Evolutionary conservation across 2,329 filamentous ascomycete genomes (phyloP).

Genomic region (Emericellopsis atlantica): DNA sequence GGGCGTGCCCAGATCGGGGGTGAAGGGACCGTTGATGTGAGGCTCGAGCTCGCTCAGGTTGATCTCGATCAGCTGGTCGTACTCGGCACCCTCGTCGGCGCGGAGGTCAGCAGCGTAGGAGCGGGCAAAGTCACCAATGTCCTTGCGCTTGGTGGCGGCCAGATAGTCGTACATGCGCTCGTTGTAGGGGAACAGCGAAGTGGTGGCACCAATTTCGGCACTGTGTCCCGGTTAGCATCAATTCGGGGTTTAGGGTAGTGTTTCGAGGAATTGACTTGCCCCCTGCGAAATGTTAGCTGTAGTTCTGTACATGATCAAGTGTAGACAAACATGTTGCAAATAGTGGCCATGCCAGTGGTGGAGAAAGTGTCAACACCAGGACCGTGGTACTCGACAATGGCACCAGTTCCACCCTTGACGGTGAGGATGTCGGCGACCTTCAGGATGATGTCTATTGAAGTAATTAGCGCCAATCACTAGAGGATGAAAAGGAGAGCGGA

Average conservation of each 20-base stretch:
- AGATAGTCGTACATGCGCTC: constrained; percentile 97
- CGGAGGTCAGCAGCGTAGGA: constrained; percentile 74
- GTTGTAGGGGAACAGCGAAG: constrained; percentile 95
- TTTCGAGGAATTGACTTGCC: not conserved
- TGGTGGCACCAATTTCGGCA: constrained; percentile 73
- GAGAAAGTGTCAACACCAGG: constrained; percentile 65
- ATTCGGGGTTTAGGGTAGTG: too few species aligned
- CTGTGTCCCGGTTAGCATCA: constrained; percentile 7
- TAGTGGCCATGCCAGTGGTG: constrained; percentile 79
- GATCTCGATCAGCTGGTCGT: constrained; percentile 93
- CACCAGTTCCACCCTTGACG: constrained; percentile 94
- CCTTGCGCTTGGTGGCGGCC: constrained; percentile 73
- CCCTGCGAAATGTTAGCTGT: not conserved
- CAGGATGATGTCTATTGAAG: constrained; percentile 68
- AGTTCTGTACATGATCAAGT: not conserved
- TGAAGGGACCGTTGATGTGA: constrained; percentile 98
- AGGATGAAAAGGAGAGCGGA: not conserved
- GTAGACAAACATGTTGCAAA: constrained; percentile 46
- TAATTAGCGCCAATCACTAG: not conserved
- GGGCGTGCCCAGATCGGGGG: constrained; percentile 91
- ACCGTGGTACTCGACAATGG: constrained; percentile 67
- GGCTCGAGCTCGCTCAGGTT: constrained; percentile 87
- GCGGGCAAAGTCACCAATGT: constrained; percentile 84
- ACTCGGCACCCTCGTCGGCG: constrained; percentile 82
- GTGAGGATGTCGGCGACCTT: constrained; percentile 96